phyloP scores from a whole-genome alignment of 495 filamentous ascomycete genomes.

The Penicillium crystallinum region DNA sequence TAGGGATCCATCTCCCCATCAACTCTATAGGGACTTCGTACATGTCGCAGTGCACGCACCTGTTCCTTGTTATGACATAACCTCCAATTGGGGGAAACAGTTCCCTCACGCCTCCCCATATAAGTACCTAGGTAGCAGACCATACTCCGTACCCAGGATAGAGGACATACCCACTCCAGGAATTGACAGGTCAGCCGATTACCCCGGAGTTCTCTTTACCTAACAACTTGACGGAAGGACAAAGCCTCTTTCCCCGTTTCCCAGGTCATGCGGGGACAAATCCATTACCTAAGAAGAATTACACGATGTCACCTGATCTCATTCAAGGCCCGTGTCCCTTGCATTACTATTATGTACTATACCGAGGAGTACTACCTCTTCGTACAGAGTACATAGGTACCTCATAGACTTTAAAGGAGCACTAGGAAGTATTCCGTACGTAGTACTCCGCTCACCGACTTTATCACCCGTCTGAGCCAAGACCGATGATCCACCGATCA shows the following conservation, averaged over 20 bases:
- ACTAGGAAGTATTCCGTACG: too few species aligned
- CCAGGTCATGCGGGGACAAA: conserved; percentile 22
- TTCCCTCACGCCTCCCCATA: too few species aligned
- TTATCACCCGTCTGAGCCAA: conserved; percentile 2
- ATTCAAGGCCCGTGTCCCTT: background rate
- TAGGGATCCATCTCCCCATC: too few species aligned
- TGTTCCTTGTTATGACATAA: conserved; percentile 23
- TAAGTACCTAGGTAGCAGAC: too few species aligned
- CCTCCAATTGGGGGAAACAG: too few species aligned
- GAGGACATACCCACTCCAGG: too few species aligned
- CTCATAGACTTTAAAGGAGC: too few species aligned
- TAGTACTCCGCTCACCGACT: conserved; percentile 4
- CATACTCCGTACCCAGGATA: too few species aligned
- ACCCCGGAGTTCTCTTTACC: conserved; percentile 24
- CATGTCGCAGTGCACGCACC: too few species aligned
- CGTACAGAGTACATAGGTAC: background rate
- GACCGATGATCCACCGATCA: background rate
- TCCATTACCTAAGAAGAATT: conserved; percentile 24
- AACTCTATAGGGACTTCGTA: too few species aligned
- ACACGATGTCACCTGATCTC: conserved; percentile 17
- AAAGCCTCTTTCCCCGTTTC: conserved; percentile 4
- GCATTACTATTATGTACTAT: too few species aligned
- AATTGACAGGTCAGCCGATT: conserved; percentile 18
- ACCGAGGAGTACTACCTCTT: background rate
- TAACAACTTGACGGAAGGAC: conserved; percentile 12